A percentile compares a stretch with the other conserved stretches of the same genome.
Conservation (phyloP, 1,284 basidiomycete species). For the Gymnopus androsaceus region DNA sequence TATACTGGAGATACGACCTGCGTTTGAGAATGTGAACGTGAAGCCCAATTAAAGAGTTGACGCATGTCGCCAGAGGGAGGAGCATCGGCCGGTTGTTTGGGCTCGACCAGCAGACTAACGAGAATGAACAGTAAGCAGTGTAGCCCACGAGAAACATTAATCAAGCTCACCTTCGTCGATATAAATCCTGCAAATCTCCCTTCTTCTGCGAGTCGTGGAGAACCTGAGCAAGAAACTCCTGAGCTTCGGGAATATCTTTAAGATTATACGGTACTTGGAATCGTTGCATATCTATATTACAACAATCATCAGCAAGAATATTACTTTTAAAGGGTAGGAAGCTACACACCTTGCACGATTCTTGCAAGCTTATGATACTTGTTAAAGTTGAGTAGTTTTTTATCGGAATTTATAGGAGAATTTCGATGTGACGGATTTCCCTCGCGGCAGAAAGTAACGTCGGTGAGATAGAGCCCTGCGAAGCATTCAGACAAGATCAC, state of each 20-base stretch:
- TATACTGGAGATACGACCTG: slow-evolving; percentile 22
- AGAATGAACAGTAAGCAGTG: slow-evolving; percentile 13
- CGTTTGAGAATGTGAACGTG: slow-evolving; percentile 38
- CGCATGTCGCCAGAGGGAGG: slow-evolving; percentile 68
- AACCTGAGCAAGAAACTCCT: slow-evolving; percentile 71
- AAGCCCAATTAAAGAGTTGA: slow-evolving; percentile 77
- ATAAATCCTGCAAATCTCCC: slow-evolving; percentile 78
- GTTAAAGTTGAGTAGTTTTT: slow-evolving; percentile 93
- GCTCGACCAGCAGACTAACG: slow-evolving; percentile 73
- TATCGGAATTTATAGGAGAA: slow-evolving; percentile 74
- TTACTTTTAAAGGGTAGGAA: background rate
- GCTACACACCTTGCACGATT: slow-evolving; percentile 73
- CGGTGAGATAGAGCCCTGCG: slow-evolving; percentile 84
- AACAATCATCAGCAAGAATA: slow-evolving; percentile 8
- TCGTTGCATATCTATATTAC: slow-evolving; percentile 77
- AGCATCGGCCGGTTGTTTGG: slow-evolving; percentile 72
- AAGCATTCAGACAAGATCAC: slow-evolving; percentile 11
- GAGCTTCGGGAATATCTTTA: slow-evolving; percentile 82
- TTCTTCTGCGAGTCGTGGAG: slow-evolving; percentile 74
- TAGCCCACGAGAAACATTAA: background rate
- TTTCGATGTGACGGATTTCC: slow-evolving; percentile 88
- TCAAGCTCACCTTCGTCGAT: slow-evolving; percentile 70
- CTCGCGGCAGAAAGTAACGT: slow-evolving; percentile 94
- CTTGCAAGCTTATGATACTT: slow-evolving; percentile 90
- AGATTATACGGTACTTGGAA: slow-evolving; percentile 89